Conservation (phyloP, 768 basidiomycete species). For the Dendrothele bispora region DNA sequence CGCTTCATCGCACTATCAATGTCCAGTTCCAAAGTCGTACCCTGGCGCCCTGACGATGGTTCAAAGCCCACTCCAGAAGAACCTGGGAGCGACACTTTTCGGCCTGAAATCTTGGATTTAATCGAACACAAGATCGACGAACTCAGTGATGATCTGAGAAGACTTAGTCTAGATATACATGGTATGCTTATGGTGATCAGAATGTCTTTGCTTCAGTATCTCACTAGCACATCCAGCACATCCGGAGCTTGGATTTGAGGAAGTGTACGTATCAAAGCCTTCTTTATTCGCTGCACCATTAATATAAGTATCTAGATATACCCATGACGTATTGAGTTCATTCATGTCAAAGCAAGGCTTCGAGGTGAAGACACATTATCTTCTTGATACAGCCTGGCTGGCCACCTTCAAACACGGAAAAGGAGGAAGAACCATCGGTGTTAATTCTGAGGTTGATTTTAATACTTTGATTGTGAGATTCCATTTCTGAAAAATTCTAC, state of each 20-base stretch:
- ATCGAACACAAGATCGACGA: constrained; percentile 56
- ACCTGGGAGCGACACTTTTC: constrained; percentile 36
- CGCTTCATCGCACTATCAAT: no score
- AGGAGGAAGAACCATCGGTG: constrained; percentile 70
- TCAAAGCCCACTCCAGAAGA: constrained; percentile 19
- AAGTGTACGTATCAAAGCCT: constrained; percentile 45
- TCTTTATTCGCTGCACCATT: neutral
- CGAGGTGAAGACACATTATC: constrained; percentile 57
- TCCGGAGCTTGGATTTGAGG: constrained; percentile 69
- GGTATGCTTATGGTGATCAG: constrained; percentile 35
- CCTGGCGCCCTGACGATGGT: constrained; percentile 43
- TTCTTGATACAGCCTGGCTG: constrained; percentile 73
- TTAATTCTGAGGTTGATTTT: constrained; percentile 71
- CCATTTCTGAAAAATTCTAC: no score
- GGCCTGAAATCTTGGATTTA: constrained; percentile 58
- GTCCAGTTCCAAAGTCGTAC: constrained; percentile 9
- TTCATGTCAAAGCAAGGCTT: constrained; percentile 72
- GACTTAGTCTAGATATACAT: constrained; percentile 71
- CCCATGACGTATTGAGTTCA: constrained; percentile 67
- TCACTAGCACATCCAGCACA: constrained; percentile 48
- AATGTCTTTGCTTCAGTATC: neutral
- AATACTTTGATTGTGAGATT: constrained; percentile 19
- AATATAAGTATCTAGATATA: constrained; percentile 43
- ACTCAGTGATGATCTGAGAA: constrained; percentile 55
- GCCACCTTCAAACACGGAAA: constrained; percentile 64